Percentiles rank a stretch among this genome's conserved stretches.
phyloP scores from a whole-genome alignment of 345 rosid species.

The Anacardium occidentale region DNA sequence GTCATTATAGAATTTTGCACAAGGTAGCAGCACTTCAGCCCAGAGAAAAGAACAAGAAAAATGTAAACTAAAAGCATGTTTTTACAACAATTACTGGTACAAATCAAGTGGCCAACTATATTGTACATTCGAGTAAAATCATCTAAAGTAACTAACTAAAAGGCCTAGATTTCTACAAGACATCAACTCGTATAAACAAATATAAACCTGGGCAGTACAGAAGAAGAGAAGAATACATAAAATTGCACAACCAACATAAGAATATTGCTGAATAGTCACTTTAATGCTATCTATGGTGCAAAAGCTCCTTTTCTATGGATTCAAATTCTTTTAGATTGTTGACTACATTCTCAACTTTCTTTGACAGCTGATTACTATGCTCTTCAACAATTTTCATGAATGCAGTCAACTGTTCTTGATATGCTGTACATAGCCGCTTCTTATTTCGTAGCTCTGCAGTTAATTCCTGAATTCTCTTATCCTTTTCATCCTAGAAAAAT shows the following conservation, averaged over 20 bases:
- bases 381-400: slow-evolving; percentile 67
- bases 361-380: slow-evolving; percentile 42
- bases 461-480: slow-evolving; percentile 66
- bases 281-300: slow-evolving; percentile 34
- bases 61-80: neutral
- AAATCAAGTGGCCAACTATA: neutral
- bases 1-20: neutral
- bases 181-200: neutral
- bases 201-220: neutral
- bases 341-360: slow-evolving; percentile 53
- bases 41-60: neutral
- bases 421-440: slow-evolving; percentile 63
- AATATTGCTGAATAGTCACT: slow-evolving; percentile 4
- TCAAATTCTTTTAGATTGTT: slow-evolving; percentile 57
- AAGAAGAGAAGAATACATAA: neutral
- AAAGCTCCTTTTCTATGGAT: slow-evolving; percentile 42
- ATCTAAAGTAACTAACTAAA: neutral
- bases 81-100: neutral
- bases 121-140: neutral
- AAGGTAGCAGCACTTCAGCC: neutral
- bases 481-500: slow-evolving; percentile 53
- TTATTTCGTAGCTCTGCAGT: slow-evolving; percentile 59
- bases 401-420: slow-evolving; percentile 56
- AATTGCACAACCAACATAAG: neutral
- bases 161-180: slow-evolving; percentile 8